A percentile compares a stretch with the other conserved stretches of the same genome.
Conservation (phyloP, 2,329 filamentous ascomycete genomes). For the Trichoderma sp. region DNA sequence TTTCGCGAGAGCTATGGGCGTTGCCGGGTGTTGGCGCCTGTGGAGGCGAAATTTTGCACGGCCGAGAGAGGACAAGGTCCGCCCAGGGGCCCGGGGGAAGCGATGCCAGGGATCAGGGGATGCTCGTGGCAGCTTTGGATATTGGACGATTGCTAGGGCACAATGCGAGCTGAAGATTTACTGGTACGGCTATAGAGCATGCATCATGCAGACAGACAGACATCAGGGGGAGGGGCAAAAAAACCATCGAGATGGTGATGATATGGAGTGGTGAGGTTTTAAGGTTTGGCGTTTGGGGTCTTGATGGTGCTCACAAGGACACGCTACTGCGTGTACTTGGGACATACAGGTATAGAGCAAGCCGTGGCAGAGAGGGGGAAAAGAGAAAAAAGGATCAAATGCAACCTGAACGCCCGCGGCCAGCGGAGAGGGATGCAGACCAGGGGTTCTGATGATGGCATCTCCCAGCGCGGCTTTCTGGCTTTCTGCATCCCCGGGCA, state of each 20-base stretch:
- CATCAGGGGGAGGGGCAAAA: neutral
- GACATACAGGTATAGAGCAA: neutral
- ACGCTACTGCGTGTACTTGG: neutral
- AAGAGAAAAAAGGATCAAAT: neutral
- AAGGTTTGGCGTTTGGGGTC: neutral
- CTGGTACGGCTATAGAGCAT: neutral
- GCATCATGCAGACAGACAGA: neutral
- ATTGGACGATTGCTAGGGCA: neutral
- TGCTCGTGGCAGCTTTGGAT: neutral
- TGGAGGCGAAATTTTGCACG: constrained; percentile 17
- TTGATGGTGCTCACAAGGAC: neutral
- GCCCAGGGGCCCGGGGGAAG: neutral
- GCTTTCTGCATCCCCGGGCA: constrained; percentile 5
- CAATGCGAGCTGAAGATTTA: neutral
- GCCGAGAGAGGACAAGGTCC: neutral
- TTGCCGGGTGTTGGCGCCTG: neutral
- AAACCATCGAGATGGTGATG: neutral
- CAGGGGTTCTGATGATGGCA: neutral
- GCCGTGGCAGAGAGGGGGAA: neutral
- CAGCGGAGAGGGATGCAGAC: neutral
- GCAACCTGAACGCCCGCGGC: neutral
- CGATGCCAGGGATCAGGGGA: neutral
- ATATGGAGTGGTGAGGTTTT: neutral
- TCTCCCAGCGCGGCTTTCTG: neutral
- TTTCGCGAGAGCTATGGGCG: neutral